Percentiles rank a stretch among this genome's conserved stretches.
These are phyloP conservation scores for Flaveria bidentis DNA, from an alignment of 129 eudicot genomes.

Conservation along the genomic window DNA sequence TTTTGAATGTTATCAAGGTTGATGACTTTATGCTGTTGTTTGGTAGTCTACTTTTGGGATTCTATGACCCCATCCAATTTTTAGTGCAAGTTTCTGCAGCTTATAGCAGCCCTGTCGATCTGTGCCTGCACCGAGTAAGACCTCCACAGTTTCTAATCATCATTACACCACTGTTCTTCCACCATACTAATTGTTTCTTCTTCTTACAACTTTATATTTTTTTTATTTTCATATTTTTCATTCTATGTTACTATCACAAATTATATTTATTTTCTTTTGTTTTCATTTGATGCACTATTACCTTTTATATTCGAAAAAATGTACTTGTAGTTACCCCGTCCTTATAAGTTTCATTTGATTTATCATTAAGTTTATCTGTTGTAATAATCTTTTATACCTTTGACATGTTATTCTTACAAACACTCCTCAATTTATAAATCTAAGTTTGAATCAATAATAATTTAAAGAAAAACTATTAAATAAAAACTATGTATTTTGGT, in stretches of 20 bases:
- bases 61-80: constrained; percentile 35
- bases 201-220: background rate
- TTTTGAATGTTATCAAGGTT: constrained; percentile 17
- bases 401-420: too few species aligned
- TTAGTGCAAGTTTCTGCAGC: constrained; percentile 39
- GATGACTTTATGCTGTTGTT: constrained; percentile 41
- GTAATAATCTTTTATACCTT: too few species aligned
- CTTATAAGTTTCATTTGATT: too few species aligned
- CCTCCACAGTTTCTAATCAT: constrained; percentile 36
- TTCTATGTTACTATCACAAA: background rate
- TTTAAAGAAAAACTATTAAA: too few species aligned
- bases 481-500: too few species aligned
- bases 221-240: background rate
- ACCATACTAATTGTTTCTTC: constrained; percentile 1
- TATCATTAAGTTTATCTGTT: too few species aligned
- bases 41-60: constrained; percentile 43
- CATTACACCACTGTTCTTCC: constrained; percentile 33
- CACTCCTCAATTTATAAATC: too few species aligned
- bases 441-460: too few species aligned
- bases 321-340: too few species aligned
- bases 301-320: too few species aligned
- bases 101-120: constrained; percentile 24
- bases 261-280: too few species aligned
- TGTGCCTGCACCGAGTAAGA: constrained; percentile 33
- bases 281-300: too few species aligned